Conservation (phyloP, 1,284 basidiomycete species). For the Cystobasidiaceae sp. region DNA sequence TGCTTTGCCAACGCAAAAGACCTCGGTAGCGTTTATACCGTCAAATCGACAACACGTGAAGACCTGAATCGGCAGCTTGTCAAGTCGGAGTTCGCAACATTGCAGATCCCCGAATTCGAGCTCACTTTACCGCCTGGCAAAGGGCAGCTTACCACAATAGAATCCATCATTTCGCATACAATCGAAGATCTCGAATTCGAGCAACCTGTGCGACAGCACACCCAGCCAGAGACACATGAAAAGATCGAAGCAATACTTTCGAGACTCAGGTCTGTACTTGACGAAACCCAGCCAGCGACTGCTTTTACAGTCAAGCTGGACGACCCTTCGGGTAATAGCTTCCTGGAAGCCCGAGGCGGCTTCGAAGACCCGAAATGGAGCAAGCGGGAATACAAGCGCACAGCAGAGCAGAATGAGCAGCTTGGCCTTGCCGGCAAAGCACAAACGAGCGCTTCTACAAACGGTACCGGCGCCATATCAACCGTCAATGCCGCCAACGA, state of each 20-base stretch:
- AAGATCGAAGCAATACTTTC: constrained; percentile 75
- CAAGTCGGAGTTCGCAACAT: constrained; percentile 76
- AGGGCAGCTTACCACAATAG: constrained; percentile 92
- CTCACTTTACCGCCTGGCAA: constrained; percentile 79
- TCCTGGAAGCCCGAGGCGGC: constrained; percentile 74
- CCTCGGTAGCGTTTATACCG: constrained; percentile 63
- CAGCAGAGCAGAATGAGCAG: constrained; percentile 73
- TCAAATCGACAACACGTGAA: constrained; percentile 64
- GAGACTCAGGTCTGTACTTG: constrained; percentile 64
- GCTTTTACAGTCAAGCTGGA: constrained; percentile 86
- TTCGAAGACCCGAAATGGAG: constrained; percentile 87
- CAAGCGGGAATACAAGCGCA: constrained; percentile 77
- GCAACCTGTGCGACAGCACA: constrained; percentile 79
- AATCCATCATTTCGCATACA: constrained; percentile 83
- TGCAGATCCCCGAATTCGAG: constrained; percentile 80
- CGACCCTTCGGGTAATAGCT: constrained; percentile 93
- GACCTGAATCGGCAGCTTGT: constrained; percentile 93
- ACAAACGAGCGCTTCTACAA: not conserved
- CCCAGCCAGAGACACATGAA: constrained; percentile 67
- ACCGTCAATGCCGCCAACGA: constrained; percentile 17
- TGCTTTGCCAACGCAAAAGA: no score
- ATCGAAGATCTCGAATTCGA: constrained; percentile 74
- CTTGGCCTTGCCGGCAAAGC: constrained; percentile 61
- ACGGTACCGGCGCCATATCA: not conserved
- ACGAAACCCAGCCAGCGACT: no score